These are phyloP conservation scores for Colletotrichum siamense DNA, from an alignment of 2,329 filamentous ascomycete genomes.

Conservation along the genomic window DNA sequence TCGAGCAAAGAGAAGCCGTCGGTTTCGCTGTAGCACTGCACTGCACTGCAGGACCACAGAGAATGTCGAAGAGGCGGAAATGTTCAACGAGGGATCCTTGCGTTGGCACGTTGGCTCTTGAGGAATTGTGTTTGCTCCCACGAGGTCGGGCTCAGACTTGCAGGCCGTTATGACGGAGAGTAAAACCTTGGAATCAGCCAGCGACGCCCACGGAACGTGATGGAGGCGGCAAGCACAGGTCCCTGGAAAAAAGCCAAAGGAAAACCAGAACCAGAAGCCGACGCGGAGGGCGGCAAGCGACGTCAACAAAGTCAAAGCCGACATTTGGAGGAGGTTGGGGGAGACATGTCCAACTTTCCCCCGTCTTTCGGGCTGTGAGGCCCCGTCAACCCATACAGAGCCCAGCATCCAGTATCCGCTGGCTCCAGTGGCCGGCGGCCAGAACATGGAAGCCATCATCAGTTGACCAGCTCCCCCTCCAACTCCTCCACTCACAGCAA, in stretches of 20 bases:
- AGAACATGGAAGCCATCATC: background rate
- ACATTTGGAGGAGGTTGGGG: conserved; percentile 14
- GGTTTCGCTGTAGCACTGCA: background rate
- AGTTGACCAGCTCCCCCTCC: background rate
- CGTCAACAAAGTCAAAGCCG: background rate
- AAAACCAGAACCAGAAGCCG: background rate
- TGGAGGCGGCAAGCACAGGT: background rate
- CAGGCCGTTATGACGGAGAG: background rate
- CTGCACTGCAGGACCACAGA: background rate
- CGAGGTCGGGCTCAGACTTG: conserved; percentile 12
- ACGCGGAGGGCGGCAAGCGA: background rate
- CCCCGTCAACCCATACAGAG: background rate
- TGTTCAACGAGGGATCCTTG: background rate
- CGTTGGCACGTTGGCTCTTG: background rate
- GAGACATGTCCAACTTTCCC: background rate
- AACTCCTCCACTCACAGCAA: background rate
- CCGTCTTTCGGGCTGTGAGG: background rate
- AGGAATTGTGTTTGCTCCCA: conserved; percentile 6
- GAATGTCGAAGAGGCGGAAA: background rate
- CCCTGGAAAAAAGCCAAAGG: background rate
- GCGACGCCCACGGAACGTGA: background rate
- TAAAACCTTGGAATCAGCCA: background rate
- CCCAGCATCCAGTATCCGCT: background rate
- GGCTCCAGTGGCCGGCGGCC: background rate
- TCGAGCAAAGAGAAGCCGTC: background rate